These are phyloP conservation scores for Neonectria hederae DNA, from an alignment of 2,329 filamentous ascomycete species.

Conservation along the genomic window DNA sequence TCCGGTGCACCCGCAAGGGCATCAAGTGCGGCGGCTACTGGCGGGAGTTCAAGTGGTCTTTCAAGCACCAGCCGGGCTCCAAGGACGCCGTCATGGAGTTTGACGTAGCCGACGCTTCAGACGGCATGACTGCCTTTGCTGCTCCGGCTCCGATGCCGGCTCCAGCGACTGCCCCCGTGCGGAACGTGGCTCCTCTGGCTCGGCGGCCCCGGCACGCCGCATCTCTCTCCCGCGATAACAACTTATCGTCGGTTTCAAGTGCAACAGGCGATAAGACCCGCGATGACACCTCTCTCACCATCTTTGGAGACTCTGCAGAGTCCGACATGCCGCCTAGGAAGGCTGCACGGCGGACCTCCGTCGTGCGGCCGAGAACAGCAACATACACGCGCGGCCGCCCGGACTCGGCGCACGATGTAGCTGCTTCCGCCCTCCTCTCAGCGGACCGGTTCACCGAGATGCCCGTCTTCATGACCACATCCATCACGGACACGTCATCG, in stretches of 20 bases:
- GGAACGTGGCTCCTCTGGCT: neutral
- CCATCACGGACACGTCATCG: slow-evolving; percentile 44
- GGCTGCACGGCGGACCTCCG: neutral
- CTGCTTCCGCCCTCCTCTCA: slow-evolving; percentile 13
- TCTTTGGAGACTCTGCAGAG: neutral
- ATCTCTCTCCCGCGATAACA: neutral
- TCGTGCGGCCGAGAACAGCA: neutral
- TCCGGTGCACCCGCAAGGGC: slow-evolving; percentile 41
- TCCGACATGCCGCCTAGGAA: neutral
- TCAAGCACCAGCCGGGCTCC: slow-evolving; percentile 49
- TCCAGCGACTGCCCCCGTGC: neutral
- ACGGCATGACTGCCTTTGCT: fast-evolving
- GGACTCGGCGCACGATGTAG: slow-evolving; percentile 9
- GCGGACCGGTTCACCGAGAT: slow-evolving; percentile 27
- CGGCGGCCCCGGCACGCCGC: neutral
- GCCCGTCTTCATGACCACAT: slow-evolving; percentile 30
- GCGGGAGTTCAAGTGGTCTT: slow-evolving; percentile 52
- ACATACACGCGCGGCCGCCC: neutral
- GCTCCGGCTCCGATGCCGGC: neutral
- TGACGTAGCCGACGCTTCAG: neutral
- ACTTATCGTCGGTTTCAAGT: neutral
- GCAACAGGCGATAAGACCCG: neutral
- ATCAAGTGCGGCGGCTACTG: slow-evolving; percentile 43
- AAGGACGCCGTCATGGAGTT: neutral
- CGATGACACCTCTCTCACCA: neutral